Evolutionary conservation across 2,329 filamentous ascomycete genomes (phyloP).

Genomic region (Arthroderma sp.): DNA sequence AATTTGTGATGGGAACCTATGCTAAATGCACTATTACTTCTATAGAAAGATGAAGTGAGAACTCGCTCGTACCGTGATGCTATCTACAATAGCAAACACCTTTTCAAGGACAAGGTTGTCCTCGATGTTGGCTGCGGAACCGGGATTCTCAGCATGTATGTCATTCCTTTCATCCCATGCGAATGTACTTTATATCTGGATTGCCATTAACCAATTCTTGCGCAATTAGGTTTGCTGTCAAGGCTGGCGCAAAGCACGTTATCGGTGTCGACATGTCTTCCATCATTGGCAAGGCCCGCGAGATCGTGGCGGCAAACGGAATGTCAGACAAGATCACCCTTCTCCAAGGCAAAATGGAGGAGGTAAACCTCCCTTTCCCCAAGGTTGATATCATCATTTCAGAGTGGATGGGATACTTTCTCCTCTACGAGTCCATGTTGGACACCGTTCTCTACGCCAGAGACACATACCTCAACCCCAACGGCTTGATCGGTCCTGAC

Average conservation of each 20-base stretch:
- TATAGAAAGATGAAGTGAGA: slow-evolving; percentile 93
- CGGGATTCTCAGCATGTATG: slow-evolving; percentile 94
- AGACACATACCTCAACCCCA: slow-evolving; percentile 76
- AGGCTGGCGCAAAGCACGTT: slow-evolving; percentile 93
- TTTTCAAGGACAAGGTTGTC: slow-evolving; percentile 85
- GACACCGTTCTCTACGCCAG: slow-evolving; percentile 95
- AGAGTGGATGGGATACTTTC: slow-evolving; percentile 99
- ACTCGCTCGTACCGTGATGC: slow-evolving; percentile 94
- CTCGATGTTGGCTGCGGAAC: slow-evolving; percentile 97
- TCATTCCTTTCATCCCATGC: slow-evolving; percentile 14
- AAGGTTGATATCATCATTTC: slow-evolving; percentile 99
- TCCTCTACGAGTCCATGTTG: slow-evolving; percentile 97
- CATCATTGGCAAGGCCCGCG: slow-evolving; percentile 94
- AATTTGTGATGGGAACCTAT: slow-evolving; percentile 9
- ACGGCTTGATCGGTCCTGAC: slow-evolving; percentile 93
- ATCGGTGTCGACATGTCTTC: slow-evolving; percentile 99
- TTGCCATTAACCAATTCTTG: slow-evolving; percentile 13
- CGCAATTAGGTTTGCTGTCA: slow-evolving; percentile 73
- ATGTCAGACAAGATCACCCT: slow-evolving; percentile 94
- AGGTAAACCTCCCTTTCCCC: slow-evolving; percentile 81
- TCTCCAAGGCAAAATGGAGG: slow-evolving; percentile 99
- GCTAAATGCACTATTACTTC: slow-evolving; percentile 11
- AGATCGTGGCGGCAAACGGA: slow-evolving; percentile 88
- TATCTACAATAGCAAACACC: slow-evolving; percentile 91
- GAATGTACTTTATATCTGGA: not conserved